Evolutionary conservation across 2,329 filamentous ascomycete species (phyloP).

Genomic region (Colletotrichum cuscutae): DNA sequence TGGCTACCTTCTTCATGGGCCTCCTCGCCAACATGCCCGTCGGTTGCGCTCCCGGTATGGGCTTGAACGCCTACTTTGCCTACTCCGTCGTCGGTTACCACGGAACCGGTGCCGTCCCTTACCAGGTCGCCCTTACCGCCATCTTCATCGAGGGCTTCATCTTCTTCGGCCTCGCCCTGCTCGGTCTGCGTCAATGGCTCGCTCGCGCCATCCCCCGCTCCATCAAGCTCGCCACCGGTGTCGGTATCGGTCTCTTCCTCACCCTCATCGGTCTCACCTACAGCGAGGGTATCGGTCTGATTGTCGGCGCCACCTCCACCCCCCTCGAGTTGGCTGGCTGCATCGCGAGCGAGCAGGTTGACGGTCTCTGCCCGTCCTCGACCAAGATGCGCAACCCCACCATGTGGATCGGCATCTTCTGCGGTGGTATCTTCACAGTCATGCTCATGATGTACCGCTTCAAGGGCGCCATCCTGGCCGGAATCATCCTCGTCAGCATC

Average conservation of each 20-base stretch:
- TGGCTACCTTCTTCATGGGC: constrained; percentile 87
- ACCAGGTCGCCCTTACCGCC: constrained; percentile 80
- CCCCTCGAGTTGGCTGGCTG: constrained; percentile 83
- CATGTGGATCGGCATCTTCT: constrained; percentile 91
- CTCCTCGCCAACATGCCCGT: constrained; percentile 78
- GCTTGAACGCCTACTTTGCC: constrained; percentile 88
- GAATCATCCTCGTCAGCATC: constrained; percentile 85
- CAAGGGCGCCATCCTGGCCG: constrained; percentile 86
- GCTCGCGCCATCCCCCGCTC: constrained; percentile 84
- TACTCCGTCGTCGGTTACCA: constrained; percentile 80
- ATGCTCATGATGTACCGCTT: constrained; percentile 87
- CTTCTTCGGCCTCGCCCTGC: constrained; percentile 81
- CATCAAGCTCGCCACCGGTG: constrained; percentile 88
- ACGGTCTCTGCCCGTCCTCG: constrained; percentile 68
- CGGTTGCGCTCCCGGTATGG: constrained; percentile 56
- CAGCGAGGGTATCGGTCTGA: constrained; percentile 82
- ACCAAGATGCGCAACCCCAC: constrained; percentile 85
- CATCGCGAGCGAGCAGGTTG: constrained; percentile 40
- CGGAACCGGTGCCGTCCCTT: constrained; percentile 78
- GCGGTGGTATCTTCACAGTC: constrained; percentile 82
- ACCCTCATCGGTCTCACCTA: constrained; percentile 82
- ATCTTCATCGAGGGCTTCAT: constrained; percentile 91
- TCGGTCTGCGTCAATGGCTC: constrained; percentile 89
- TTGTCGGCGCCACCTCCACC: constrained; percentile 74
- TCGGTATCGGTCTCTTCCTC: constrained; percentile 86